Evolutionary conservation across 441 rosid species (phyloP), one percentile per base, ranked within the genome.

Genomic region (Erodium texanum): DNA sequence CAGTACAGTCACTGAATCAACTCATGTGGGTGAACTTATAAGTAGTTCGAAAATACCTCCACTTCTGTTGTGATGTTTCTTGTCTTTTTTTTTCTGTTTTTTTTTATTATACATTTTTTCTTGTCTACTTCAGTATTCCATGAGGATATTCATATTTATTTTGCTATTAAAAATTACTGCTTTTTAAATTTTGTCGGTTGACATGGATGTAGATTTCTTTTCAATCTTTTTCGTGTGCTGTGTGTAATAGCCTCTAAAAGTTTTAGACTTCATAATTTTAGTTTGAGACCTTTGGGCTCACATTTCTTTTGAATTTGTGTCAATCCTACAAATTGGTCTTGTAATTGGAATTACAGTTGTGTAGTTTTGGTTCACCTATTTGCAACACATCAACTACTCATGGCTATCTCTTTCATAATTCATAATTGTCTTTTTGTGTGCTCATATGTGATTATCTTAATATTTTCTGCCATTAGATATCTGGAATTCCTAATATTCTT

Each of bases 1-100:
- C 79, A 87, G 93, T 83, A 78, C 84, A 15, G 75, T 89, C 70
- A 78, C 92, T 52, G 99, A 89, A 78, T 75, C 85, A 77, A 78
- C 82, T 78, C 94, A 85, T 74, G 88, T 70, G 69, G 86, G 93
- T 69, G 85, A 82, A 75, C 80, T 71, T 67, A 78, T 81, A 52
- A 66, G 73, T 76, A 74, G 83, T 72, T 75, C 82, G 41, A 85
- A 82, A 66, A 48, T 75, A 73, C 63, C 74, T 43, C 61, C 76
- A 63, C 88, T 38, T n/a, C n/a, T n/a, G n/a, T n/a, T n/a, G n/a
- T n/a, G n/a, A n/a, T n/a, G n/a, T n/a, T n/a, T n/a, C n/a, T n/a
- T n/a, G n/a, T n/a, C n/a, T n/a, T n/a, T n/a, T 85, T 79, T 34
- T 86, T 77, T 70, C 62, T 70, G n/a, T n/a, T n/a, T 62, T 24